phyloP scores from a whole-genome alignment of 768 basidiomycete genomes.

The Podaxis sp. region DNA sequence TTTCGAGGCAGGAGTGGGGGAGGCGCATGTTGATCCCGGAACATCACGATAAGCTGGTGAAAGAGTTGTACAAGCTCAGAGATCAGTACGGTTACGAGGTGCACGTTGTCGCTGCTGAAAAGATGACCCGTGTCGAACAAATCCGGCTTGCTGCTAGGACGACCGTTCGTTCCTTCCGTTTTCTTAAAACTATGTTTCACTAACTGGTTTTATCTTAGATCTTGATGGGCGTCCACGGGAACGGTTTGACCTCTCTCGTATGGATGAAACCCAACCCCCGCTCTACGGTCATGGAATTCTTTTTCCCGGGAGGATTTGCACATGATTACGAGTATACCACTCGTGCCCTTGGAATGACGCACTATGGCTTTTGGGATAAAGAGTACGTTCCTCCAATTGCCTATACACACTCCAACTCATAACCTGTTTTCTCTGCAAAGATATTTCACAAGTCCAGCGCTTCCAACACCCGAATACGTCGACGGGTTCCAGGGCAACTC shows the following conservation, averaged over 20 bases:
- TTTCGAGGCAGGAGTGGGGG: conserved; percentile 88
- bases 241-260: conserved; percentile 81
- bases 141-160: conserved; percentile 78
- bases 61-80: conserved; percentile 66
- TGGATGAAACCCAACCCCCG: conserved; percentile 90
- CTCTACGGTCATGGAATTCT: conserved; percentile 91
- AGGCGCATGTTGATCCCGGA: conserved; percentile 74
- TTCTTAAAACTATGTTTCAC: neutral
- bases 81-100: conserved; percentile 81
- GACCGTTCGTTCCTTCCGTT: conserved; percentile 53
- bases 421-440: conserved; percentile 30
- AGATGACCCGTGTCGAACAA: conserved; percentile 77
- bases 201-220: conserved; percentile 51
- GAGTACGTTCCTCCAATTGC: conserved; percentile 36
- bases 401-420: neutral
- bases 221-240: conserved; percentile 93
- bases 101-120: conserved; percentile 83
- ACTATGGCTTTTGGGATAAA: conserved; percentile 84
- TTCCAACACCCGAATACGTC: conserved; percentile 71
- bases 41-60: conserved; percentile 78
- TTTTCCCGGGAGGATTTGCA: conserved; percentile 81
- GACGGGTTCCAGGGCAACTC: conserved; percentile 86
- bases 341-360: conserved; percentile 78
- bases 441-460: conserved; percentile 69
- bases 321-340: conserved; percentile 83